Base-by-base conservation (phyloP, 805 yeast genomes). In the Tetrapisispora namnaoensis region DNA sequence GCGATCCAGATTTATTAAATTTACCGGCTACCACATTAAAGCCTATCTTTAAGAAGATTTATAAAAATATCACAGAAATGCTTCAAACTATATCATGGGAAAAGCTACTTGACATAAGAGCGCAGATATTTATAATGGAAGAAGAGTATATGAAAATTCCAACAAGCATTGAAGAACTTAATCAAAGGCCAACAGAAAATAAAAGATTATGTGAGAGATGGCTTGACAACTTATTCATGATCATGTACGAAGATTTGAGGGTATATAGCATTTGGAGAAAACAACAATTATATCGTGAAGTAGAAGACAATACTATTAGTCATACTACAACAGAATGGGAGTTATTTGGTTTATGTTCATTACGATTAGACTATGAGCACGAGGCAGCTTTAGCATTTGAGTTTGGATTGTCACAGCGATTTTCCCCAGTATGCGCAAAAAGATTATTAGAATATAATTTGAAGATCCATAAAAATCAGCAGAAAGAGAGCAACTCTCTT, bases 191-290 rank as follows among this genome's bases (percentile, higher is more conserved):
- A 14, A 34, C 20, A 22, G 30, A 32, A 7, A 43, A 43, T 24
- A 43, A 81, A 54, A 71, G 83, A 27, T 66, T 78, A 35, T 84
- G 91, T 60, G 89, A 82, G 57, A 69, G 78, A 44, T 83, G 95
- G 88, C 69, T 86, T 34, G 93, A 86, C 53, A 80, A 80, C 55
- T 68, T 86, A 45, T 82, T 86, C 60, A 66, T 82, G 62, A 72
- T 80, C 1, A 66, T 86, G 21, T 84, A 79, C 58, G 88, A 83
- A 51, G 93, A 84, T 60, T 72, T 84, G 59, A 72, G 83, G 59
- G 79, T 85, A 0, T 90, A 84, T 64, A 86, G 95, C 1, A 78
- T 85, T 74, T 90, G 95, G 90, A 87, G 87, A 61, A 88, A 95
- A 1, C 95, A 91, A 61, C 74, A 76, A 54, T 78, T 87, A 53